phyloP scores from a whole-genome alignment of 139 green algal genomes.

The Axilococcus clingmanii region DNA sequence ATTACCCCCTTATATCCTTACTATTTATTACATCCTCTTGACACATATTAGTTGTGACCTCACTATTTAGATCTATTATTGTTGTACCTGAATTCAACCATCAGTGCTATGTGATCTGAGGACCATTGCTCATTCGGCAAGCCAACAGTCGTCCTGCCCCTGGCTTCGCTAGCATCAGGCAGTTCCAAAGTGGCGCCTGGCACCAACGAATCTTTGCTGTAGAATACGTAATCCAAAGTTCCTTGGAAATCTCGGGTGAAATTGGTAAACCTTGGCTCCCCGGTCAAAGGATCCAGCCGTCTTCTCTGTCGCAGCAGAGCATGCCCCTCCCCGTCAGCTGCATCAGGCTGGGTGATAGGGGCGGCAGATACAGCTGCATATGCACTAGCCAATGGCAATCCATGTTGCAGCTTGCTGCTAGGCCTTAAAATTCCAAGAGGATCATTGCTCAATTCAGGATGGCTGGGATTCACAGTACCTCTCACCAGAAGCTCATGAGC shows the following conservation, averaged over 20 bases:
- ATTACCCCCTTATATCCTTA: too few relatives aligned
- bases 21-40: too few relatives aligned
- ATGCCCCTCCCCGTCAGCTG: slow-evolving; percentile 11
- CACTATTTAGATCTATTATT: too few relatives aligned
- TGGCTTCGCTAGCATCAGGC: slow-evolving; percentile 60
- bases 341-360: too few relatives aligned
- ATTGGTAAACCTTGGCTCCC: slow-evolving; percentile 74
- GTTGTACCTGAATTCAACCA: slow-evolving; percentile 84
- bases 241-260: slow-evolving; percentile 77
- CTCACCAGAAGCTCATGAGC: slow-evolving; percentile 83
- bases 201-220: slow-evolving; percentile 65
- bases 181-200: slow-evolving; percentile 82
- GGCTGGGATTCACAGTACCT: slow-evolving; percentile 51
- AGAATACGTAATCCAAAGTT: slow-evolving; percentile 96
- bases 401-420: slow-evolving; percentile 61
- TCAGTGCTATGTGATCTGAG: slow-evolving; percentile 83
- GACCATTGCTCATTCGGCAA: slow-evolving; percentile 83
- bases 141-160: slow-evolving; percentile 28
- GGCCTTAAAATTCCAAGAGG: slow-evolving; percentile 69
- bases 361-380: slow-evolving; percentile 27
- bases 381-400: slow-evolving; percentile 46
- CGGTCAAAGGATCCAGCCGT: slow-evolving; percentile 43
- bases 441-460: slow-evolving; percentile 61
- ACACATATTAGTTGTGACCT: too few relatives aligned
- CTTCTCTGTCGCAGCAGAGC: slow-evolving; percentile 32